Conservation (phyloP, 2,329 filamentous ascomycete species). For the Sporothrix schenckii region DNA sequence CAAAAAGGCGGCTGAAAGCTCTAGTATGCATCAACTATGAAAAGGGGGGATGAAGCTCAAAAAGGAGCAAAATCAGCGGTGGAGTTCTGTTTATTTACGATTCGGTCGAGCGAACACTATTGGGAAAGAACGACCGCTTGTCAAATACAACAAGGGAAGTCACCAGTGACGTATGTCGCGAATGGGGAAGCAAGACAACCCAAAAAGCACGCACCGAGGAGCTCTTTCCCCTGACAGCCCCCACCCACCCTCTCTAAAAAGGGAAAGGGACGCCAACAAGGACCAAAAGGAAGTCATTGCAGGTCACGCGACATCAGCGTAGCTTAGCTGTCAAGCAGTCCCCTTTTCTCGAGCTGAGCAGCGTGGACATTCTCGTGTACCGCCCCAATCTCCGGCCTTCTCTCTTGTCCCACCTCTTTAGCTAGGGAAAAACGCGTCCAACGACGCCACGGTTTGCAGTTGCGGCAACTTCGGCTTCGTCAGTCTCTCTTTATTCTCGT, state of each 20-base stretch:
- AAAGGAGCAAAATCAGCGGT: background rate
- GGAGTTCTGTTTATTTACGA: background rate
- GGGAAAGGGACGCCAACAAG: background rate
- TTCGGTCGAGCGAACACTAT: background rate
- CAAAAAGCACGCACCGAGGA: background rate
- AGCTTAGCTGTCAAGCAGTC: constrained; percentile 20
- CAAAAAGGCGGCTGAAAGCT: no score
- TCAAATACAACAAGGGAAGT: background rate
- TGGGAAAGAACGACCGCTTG: constrained; percentile 1
- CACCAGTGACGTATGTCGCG: constrained; percentile 19
- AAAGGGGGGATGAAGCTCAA: background rate
- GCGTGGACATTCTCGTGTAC: background rate
- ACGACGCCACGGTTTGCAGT: background rate
- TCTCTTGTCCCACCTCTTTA: constrained; percentile 10
- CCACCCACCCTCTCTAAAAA: no score
- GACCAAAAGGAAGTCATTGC: background rate
- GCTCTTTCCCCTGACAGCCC: background rate
- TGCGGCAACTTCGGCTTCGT: background rate
- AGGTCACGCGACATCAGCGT: constrained; percentile 22
- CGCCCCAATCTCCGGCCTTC: constrained; percentile 2
- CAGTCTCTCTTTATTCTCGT: background rate
- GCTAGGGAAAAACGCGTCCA: constrained; percentile 2
- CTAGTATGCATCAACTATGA: background rate
- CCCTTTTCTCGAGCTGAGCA: constrained; percentile 6
- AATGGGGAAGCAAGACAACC: background rate